Evolutionary conservation across 768 basidiomycete species (phyloP).

Genomic region (Podaxis sp.): DNA sequence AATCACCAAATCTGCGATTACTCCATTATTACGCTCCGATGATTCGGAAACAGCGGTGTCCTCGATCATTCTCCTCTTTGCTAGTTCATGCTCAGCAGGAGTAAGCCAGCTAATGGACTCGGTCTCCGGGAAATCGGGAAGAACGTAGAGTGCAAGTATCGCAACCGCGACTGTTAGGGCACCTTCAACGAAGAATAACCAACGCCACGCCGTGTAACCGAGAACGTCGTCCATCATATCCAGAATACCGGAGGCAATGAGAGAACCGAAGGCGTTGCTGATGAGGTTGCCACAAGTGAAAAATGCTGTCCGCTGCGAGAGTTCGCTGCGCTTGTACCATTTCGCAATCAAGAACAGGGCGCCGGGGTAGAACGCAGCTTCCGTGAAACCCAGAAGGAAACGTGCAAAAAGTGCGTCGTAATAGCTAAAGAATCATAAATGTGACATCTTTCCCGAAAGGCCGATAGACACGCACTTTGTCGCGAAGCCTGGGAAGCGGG

Average conservation of each 20-base stretch:
- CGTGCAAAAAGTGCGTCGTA: constrained; percentile 60
- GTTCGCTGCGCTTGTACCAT: constrained; percentile 73
- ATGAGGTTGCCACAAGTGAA: constrained; percentile 73
- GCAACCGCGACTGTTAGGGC: constrained; percentile 48
- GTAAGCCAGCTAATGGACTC: constrained; percentile 52
- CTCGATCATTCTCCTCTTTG: constrained; percentile 59
- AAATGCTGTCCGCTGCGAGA: constrained; percentile 66
- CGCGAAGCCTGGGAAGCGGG: constrained; percentile 33
- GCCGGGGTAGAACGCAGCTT: constrained; percentile 71
- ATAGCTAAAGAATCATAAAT: constrained; percentile 40
- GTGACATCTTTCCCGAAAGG: neutral
- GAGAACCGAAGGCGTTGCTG: constrained; percentile 78
- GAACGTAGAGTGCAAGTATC: constrained; percentile 53
- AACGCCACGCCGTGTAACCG: constrained; percentile 75
- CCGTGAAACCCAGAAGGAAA: constrained; percentile 75
- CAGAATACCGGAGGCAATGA: constrained; percentile 77
- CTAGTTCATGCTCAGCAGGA: constrained; percentile 52
- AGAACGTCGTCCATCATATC: constrained; percentile 66
- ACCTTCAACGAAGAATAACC: constrained; percentile 74
- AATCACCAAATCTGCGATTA: constrained; percentile 43
- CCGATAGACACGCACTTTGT: constrained; percentile 27
- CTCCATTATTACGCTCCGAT: constrained; percentile 13
- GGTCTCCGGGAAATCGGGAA: constrained; percentile 73
- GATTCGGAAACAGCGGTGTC: constrained; percentile 33
- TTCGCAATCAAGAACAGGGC: constrained; percentile 62